These are phyloP conservation scores for Alnus glutinosa DNA, from an alignment of 306 rosid genomes.

Conservation along the genomic window DNA sequence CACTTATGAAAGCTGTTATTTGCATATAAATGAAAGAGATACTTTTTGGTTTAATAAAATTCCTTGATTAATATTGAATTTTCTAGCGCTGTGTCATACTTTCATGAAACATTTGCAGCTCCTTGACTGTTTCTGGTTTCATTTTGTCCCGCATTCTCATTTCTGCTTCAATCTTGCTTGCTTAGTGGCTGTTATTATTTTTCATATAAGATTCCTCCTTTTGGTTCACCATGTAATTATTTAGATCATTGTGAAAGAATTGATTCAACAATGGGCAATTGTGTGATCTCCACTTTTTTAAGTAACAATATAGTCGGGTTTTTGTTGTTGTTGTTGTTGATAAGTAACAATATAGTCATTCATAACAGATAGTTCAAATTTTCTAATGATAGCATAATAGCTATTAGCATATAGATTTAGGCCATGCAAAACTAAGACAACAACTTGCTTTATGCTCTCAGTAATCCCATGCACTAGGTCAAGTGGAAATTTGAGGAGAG, in stretches of 20 bases:
- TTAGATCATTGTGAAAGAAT: background rate
- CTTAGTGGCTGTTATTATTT: background rate
- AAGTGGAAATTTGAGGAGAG: background rate
- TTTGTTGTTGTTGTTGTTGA: too few relatives aligned
- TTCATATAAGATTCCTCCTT: background rate
- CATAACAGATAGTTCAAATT: background rate
- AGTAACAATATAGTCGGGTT: background rate
- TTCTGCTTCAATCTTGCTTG: conserved; percentile 11
- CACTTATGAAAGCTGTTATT: conserved; percentile 15
- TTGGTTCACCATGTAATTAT: background rate
- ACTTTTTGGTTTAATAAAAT: background rate
- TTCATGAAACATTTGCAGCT: conserved; percentile 18
- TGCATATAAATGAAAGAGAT: background rate
- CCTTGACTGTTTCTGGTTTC: conserved; percentile 17
- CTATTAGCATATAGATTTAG: background rate
- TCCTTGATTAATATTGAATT: too few relatives aligned
- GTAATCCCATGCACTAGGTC: background rate
- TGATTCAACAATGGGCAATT: background rate
- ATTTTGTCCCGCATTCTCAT: background rate
- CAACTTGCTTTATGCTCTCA: background rate
- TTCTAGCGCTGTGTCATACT: background rate
- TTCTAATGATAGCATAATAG: background rate
- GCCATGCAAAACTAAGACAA: background rate
- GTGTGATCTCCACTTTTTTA: background rate
- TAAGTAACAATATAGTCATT: background rate